phyloP scores from a whole-genome alignment of 2,329 filamentous ascomycete genomes.

The Neofusicoccum parvum region DNA sequence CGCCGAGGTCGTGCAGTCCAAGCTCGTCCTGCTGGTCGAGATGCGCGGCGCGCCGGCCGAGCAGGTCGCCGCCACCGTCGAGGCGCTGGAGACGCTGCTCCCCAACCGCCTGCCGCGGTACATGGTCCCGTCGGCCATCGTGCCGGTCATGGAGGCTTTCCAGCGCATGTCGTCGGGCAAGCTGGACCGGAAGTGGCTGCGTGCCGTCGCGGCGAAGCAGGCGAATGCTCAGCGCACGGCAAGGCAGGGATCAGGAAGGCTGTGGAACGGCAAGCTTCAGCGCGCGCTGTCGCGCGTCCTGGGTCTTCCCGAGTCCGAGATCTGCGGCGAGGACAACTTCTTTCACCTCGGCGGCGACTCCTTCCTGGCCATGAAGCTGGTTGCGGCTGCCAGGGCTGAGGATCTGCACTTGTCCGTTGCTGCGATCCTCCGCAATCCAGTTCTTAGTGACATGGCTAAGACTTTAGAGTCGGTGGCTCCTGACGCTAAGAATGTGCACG shows the following conservation, averaged over 20 bases:
- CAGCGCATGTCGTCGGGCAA: conserved; percentile 51
- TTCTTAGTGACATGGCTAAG: conserved; percentile 49
- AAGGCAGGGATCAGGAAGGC: not conserved
- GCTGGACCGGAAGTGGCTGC: conserved; percentile 28
- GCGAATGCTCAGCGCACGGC: conserved; percentile 3
- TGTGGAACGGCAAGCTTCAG: not conserved
- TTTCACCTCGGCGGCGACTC: conserved; percentile 65
- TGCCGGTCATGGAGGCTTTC: conserved; percentile 43
- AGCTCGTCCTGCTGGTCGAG: not conserved
- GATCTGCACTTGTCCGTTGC: conserved; percentile 57
- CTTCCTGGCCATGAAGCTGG: conserved; percentile 63
- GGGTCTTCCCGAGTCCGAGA: conserved; percentile 33
- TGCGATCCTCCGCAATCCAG: conserved; percentile 56
- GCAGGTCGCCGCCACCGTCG: conserved; percentile 29
- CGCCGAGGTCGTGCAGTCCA: conserved; percentile 50
- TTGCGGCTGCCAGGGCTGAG: conserved; percentile 54
- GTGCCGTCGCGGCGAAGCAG: conserved; percentile 23
- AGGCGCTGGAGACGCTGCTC: conserved; percentile 31
- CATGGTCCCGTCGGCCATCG: conserved; percentile 48
- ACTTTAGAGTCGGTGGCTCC: not conserved
- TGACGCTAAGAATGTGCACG: conserved; percentile 27
- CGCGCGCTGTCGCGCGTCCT: conserved; percentile 5
- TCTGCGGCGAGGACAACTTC: conserved; percentile 60
- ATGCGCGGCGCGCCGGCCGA: not conserved
- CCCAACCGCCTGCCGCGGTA: conserved; percentile 30